Percentiles rank a stretch among this genome's conserved stretches.
Conservation (phyloP, 306 rosid species). For the Sindora glabra region DNA sequence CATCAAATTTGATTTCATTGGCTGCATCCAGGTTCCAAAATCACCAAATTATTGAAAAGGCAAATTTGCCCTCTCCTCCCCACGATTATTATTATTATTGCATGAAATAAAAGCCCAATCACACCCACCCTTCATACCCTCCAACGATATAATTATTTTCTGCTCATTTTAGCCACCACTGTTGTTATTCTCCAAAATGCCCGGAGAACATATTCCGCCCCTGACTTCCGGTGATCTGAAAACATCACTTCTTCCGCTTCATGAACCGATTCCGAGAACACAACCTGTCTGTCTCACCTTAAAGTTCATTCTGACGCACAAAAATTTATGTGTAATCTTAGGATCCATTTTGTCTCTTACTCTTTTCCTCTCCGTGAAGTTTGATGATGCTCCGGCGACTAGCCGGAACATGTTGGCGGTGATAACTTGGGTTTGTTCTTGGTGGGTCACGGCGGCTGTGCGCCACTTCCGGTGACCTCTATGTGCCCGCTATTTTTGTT, state of each 20-base stretch:
- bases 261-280: slow-evolving; percentile 14
- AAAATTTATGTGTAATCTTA: slow-evolving; percentile 32
- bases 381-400: slow-evolving; percentile 29
- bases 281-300: neutral
- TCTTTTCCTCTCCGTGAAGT: slow-evolving; percentile 42
- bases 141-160: too few species aligned
- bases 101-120: too few species aligned
- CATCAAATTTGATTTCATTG: too few species aligned
- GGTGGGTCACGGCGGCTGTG: slow-evolving; percentile 91
- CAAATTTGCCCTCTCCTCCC: too few species aligned
- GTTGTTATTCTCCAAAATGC: slow-evolving; percentile 20
- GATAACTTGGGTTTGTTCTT: slow-evolving; percentile 63
- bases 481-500: slow-evolving; percentile 75
- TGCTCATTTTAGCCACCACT: neutral
- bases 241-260: slow-evolving; percentile 54
- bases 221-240: slow-evolving; percentile 32
- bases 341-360: slow-evolving; percentile 54
- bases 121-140: too few species aligned
- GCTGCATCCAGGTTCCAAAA: too few species aligned
- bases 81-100: too few species aligned
- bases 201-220: slow-evolving; percentile 5
- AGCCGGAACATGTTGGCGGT: slow-evolving; percentile 70
- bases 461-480: slow-evolving; percentile 86
- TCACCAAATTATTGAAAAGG: too few species aligned
- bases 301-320: slow-evolving; percentile 20